Percentiles rank a stretch among this genome's conserved stretches.
These are phyloP conservation scores for Penicillium sp. DNA, from an alignment of 2,329 filamentous ascomycete species.

Conservation along the genomic window DNA sequence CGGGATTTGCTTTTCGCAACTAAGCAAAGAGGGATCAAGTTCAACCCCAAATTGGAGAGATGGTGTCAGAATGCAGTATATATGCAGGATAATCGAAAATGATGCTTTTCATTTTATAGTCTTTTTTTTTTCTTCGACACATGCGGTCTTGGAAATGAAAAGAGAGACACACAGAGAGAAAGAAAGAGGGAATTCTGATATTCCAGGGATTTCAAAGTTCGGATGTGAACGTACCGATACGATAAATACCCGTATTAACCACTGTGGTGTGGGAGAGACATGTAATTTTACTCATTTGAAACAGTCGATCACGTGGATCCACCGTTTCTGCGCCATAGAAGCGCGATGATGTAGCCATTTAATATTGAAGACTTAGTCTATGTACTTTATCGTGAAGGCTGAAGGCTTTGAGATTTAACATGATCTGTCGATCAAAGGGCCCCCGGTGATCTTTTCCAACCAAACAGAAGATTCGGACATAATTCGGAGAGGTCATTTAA, in stretches of 20 bases:
- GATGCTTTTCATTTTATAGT: neutral
- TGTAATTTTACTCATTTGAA: neutral
- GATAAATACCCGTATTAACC: neutral
- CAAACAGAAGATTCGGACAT: neutral
- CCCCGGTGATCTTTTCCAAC: neutral
- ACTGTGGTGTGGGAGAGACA: neutral
- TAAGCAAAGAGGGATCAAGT: neutral
- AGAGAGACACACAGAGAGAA: neutral
- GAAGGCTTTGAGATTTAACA: neutral
- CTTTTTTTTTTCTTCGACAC: neutral
- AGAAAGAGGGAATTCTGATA: neutral
- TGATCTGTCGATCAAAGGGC: neutral
- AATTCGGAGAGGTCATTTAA: neutral
- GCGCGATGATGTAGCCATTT: neutral
- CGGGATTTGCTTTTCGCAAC: slow-evolving; percentile 35
- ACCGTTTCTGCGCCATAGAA: neutral
- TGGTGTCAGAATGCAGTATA: slow-evolving; percentile 13
- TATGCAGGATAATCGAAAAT: neutral
- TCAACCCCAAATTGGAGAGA: slow-evolving; percentile 9
- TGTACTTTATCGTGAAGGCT: no score
- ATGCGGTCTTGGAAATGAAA: neutral
- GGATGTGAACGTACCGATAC: neutral
- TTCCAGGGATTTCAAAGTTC: neutral
- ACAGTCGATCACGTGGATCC: neutral
- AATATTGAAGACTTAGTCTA: no score